These are phyloP conservation scores for Paracoccidioides brasiliensis DNA, from an alignment of 2,329 filamentous ascomycete genomes.

Conservation along the genomic window DNA sequence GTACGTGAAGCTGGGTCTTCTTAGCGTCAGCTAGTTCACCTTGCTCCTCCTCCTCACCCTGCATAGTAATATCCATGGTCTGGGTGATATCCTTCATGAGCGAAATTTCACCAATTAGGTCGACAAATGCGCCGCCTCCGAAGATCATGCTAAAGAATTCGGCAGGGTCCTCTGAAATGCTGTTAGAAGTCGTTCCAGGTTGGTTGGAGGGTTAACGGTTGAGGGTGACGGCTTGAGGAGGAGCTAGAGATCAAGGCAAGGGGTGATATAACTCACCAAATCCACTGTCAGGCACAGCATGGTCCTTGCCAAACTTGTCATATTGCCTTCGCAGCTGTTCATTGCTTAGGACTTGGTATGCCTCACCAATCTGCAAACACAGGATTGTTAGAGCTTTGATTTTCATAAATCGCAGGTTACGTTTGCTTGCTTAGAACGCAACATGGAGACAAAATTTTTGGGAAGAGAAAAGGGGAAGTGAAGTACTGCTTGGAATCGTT, in stretches of 20 bases:
- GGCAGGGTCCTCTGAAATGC: conserved; percentile 58
- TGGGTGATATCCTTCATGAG: conserved; percentile 97
- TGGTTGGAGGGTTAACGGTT: too few species aligned
- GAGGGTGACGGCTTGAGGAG: too few species aligned
- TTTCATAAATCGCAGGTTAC: too few species aligned
- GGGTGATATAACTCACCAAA: conserved; percentile 49
- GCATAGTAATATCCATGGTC: conserved; percentile 95
- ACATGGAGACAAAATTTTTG: too few species aligned
- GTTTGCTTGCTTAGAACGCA: too few species aligned
- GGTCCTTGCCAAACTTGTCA: conserved; percentile 94
- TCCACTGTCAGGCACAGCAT: conserved; percentile 76
- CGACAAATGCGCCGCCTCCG: conserved; percentile 85
- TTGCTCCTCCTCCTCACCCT: conserved; percentile 55
- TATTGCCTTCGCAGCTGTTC: conserved; percentile 78
- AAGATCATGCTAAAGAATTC: conserved; percentile 99
- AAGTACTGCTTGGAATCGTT: conserved; percentile 76
- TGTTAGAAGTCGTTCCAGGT: background rate
- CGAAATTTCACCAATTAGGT: conserved; percentile 96
- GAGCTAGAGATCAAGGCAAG: background rate
- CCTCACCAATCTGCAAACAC: conserved; percentile 47
- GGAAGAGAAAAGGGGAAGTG: background rate
- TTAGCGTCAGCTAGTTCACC: conserved; percentile 41
- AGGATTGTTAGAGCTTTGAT: background rate
- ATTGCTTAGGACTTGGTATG: conserved; percentile 71
- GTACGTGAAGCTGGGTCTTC: conserved; percentile 35